Percentiles rank a stretch among this genome's conserved stretches.
These are phyloP conservation scores for Aphanomyces cochlioides DNA, from an alignment of 352 stramenopile genomes.

Conservation along the genomic window DNA sequence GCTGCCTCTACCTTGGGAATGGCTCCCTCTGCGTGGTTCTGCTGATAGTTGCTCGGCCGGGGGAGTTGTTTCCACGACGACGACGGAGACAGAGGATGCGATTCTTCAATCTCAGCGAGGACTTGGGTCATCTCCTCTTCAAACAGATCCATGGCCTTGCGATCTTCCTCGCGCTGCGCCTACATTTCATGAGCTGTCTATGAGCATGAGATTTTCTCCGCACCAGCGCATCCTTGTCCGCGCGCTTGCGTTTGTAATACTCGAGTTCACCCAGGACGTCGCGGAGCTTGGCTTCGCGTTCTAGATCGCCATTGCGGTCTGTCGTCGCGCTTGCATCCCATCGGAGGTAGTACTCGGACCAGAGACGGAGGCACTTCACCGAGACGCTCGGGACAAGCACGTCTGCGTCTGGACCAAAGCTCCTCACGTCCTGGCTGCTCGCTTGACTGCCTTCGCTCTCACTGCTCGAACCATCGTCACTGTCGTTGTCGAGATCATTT, in stretches of 20 bases:
- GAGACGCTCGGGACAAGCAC: slow-evolving; percentile 65
- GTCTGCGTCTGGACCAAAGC: slow-evolving; percentile 43
- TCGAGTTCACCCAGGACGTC: slow-evolving; percentile 24
- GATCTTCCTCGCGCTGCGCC: no score
- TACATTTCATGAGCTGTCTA: no score
- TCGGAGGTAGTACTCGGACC: slow-evolving; percentile 74
- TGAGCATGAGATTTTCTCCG: no score
- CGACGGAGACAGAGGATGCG: no score
- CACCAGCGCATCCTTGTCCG: no score
- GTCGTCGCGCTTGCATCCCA: slow-evolving; percentile 61
- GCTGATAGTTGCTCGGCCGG: no score
- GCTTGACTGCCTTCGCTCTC: slow-evolving; percentile 12
- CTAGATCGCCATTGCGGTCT: slow-evolving; percentile 52
- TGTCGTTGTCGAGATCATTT: slow-evolving; percentile 43
- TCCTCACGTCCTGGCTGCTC: slow-evolving; percentile 14
- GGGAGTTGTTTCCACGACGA: no score
- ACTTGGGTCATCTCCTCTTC: no score
- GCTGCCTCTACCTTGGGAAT: no score
- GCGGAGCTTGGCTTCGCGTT: slow-evolving; percentile 46
- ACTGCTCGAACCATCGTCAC: slow-evolving; percentile 32
- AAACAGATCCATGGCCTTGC: no score
- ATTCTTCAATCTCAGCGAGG: no score
- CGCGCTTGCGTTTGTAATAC: not conserved
- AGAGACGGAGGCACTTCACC: slow-evolving; percentile 69
- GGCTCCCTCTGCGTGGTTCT: no score